These are phyloP conservation scores for Backusella parvicylindrica DNA, from an alignment of 192 early-diverging fungal genomes.

Conservation along the genomic window DNA sequence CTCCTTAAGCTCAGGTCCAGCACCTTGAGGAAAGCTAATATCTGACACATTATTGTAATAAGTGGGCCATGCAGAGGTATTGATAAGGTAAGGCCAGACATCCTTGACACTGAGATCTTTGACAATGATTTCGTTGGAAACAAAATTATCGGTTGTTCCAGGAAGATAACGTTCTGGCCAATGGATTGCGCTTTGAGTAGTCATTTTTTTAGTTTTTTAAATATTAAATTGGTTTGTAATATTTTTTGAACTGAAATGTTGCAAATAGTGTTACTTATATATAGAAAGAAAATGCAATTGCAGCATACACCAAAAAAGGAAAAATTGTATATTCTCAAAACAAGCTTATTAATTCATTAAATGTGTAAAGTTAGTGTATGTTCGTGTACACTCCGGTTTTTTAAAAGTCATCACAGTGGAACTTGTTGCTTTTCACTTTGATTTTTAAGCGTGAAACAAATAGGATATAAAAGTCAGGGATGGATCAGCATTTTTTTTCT, in stretches of 20 bases:
- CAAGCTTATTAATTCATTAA: background rate
- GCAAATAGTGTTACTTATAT: background rate
- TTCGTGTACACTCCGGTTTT: background rate
- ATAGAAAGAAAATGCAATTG: background rate
- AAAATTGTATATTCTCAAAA: background rate
- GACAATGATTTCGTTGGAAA: slow-evolving; percentile 5
- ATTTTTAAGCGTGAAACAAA: background rate
- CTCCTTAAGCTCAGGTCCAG: background rate
- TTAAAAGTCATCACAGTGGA: background rate
- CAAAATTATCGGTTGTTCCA: slow-evolving; percentile 1
- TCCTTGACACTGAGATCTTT: background rate
- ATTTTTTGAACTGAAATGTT: background rate
- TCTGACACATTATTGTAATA: slow-evolving; percentile 3
- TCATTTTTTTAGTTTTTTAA: background rate
- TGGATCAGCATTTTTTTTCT: background rate
- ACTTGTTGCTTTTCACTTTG: background rate
- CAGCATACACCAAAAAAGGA: background rate
- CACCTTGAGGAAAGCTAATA: background rate
- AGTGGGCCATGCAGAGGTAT: background rate
- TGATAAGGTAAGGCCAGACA: background rate
- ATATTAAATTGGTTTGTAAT: background rate
- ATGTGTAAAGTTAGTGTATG: background rate
- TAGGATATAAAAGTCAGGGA: background rate
- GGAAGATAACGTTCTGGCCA: background rate
- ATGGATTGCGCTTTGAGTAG: slow-evolving; percentile 4